Conservation (phyloP, 441 rosid genomes). For the Hura crepitans region DNA sequence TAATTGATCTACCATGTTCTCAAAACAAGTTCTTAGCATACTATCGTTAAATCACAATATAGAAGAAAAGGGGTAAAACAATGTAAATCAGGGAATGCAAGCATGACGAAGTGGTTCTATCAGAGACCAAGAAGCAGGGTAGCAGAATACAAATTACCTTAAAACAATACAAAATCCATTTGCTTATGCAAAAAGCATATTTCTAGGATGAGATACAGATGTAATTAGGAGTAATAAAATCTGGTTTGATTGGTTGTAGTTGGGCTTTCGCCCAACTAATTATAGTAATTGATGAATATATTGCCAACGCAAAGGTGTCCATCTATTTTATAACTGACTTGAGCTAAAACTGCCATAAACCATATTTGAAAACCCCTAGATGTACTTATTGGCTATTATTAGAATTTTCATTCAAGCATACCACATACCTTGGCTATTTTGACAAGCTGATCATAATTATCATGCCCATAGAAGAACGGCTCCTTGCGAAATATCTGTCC, state of each 20-base stretch:
- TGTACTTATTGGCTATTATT: too few relatives aligned
- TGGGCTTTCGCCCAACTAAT: too few relatives aligned
- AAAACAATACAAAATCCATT: background rate
- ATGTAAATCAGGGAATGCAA: background rate
- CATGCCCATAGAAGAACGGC: constrained; percentile 90
- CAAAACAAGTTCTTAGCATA: background rate
- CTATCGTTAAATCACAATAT: background rate
- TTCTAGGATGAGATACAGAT: background rate
- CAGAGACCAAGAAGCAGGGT: background rate
- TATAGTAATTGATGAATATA: too few relatives aligned
- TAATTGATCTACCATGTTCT: background rate
- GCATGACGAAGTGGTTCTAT: background rate
- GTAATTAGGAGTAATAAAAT: too few relatives aligned
- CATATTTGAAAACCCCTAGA: too few relatives aligned
- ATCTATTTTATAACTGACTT: too few relatives aligned
- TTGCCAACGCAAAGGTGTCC: too few relatives aligned
- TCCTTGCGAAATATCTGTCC: constrained; percentile 83
- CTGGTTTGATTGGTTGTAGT: too few relatives aligned
- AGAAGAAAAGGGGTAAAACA: background rate
- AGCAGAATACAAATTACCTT: background rate
- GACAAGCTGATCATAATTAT: constrained; percentile 78
- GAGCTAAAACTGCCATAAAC: too few relatives aligned
- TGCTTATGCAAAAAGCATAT: background rate
- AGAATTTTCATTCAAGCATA: background rate
- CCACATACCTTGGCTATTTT: constrained; percentile 76